phyloP scores from a whole-genome alignment of 2,329 filamentous ascomycete genomes.

The Juglanconis juglandina region DNA sequence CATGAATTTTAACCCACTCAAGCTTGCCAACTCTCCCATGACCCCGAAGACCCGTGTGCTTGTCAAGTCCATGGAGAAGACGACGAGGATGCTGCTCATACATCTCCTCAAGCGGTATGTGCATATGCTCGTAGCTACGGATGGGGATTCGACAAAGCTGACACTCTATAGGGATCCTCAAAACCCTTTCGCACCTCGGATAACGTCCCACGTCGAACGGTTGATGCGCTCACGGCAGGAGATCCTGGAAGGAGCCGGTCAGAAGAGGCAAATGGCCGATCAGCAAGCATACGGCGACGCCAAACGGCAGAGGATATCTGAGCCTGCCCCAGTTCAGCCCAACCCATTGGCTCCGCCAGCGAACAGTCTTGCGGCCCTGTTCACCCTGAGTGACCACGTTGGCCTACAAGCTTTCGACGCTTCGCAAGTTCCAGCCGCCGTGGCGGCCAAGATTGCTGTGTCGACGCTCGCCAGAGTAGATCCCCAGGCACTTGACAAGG shows the following conservation, averaged over 20 bases:
- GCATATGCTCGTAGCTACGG: constrained; percentile 12
- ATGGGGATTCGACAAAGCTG: constrained; percentile 16
- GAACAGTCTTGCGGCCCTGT: constrained; percentile 77
- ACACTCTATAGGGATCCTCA: constrained; percentile 64
- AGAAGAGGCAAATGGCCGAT: constrained; percentile 70
- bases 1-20: constrained; percentile 87
- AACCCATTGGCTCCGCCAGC: constrained; percentile 72
- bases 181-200: constrained; percentile 69
- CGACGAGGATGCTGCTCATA: constrained; percentile 75
- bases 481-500: constrained; percentile 63
- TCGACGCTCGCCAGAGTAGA: constrained; percentile 73
- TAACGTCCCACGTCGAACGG: constrained; percentile 84
- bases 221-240: constrained; percentile 75
- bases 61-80: constrained; percentile 92
- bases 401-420: constrained; percentile 79
- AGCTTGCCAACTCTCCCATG: constrained; percentile 71
- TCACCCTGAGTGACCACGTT: constrained; percentile 75
- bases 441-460: constrained; percentile 79
- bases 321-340: constrained; percentile 47
- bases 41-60: constrained; percentile 77
- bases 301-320: constrained; percentile 75
- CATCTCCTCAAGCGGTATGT: constrained; percentile 75
- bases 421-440: constrained; percentile 68
- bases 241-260: constrained; percentile 71
- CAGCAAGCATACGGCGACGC: constrained; percentile 73